Evolutionary conservation across 169 alveolate species (phyloP).

Genomic region (Eimeria sp.): DNA sequence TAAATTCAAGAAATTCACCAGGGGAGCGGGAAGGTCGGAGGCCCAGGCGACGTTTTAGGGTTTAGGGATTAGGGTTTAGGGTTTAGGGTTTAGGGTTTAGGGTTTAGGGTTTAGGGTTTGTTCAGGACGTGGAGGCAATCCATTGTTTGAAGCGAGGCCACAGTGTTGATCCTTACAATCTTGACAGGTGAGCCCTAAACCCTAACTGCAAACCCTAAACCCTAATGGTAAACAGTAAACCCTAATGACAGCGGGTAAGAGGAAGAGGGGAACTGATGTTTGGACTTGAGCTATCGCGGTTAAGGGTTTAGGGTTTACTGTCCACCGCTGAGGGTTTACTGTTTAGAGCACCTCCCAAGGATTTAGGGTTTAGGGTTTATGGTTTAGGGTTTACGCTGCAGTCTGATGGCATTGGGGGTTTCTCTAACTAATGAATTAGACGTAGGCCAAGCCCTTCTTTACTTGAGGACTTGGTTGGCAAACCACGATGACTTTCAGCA

Average conservation of each 20-base stretch:
- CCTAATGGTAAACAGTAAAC: background rate
- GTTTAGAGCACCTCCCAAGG: background rate
- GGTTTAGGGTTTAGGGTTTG: conserved; percentile 64
- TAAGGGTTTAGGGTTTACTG: background rate
- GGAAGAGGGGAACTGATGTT: background rate
- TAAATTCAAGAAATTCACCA: too few relatives aligned
- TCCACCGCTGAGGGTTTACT: background rate
- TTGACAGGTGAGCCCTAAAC: conserved; percentile 62
- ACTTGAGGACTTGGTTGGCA: conserved; percentile 81
- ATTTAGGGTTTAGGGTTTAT: conserved; percentile 39
- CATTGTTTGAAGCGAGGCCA: conserved; percentile 87
- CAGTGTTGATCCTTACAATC: conserved; percentile 84
- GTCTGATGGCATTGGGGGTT: conserved; percentile 91
- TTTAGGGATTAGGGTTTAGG: conserved; percentile 55
- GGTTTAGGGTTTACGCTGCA: conserved; percentile 86
- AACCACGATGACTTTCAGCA: conserved; percentile 82
- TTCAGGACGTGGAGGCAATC: too few relatives aligned
- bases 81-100: conserved; percentile 62
- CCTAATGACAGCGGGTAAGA: background rate
- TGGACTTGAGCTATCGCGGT: background rate
- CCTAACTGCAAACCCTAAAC: conserved; percentile 24
- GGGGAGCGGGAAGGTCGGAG: too few relatives aligned
- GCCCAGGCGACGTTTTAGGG: background rate
- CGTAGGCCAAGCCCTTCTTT: conserved; percentile 88
- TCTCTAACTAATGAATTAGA: conserved; percentile 93